Base-by-base conservation (phyloP, 805 yeast species). In the Helenozyma rhizophorensis region DNA sequence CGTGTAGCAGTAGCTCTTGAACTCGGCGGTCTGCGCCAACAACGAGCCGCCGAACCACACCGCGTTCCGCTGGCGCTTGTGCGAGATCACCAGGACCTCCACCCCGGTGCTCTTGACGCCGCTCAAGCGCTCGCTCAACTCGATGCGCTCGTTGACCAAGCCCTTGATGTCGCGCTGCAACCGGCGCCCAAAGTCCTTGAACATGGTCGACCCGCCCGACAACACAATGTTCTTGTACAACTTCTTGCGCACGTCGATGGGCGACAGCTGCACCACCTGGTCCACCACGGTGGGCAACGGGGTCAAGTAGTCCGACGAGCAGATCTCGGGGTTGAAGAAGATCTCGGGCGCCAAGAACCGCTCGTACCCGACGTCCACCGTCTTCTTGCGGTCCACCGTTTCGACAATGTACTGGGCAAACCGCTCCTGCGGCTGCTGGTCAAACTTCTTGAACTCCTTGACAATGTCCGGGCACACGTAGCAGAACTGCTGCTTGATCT, bases 31-130 rank as follows among this genome's bases (percentile, higher is more conserved):
- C 68, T 90, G 97, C 1, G 99, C 97, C 56, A 93, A 72, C 48
- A 93, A 68, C 14, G 95, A 84, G 47, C 99, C 99, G 50, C 99
- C 99, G 58, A 90, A 93, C 99, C 99, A 93, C 38, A 93, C 99
- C 3, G 99, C 99, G 54, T 93, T 87, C 60, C 96, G 78, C 69
- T 93, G 99, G 65, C 93, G 84, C 70, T 90, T 88, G 68, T 93
- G 99, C 18, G 95, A 79, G 46, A 93, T 89, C 41, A 93, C 99
- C 65, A 86, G 94, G 36, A 93, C 99, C 36, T 88, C 95, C 32
- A 93, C 94, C 58, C 99, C 99, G 19, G 94, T 83, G 16, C 94
- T 80, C 56, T 78, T 83, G 25, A 77, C 73, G 35, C 82, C 82
- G 50, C 88, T 78, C 39, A 80, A 66, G 50, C 70, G 68, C 64